A percentile compares a stretch with the other conserved stretches of the same genome.
These are phyloP conservation scores for Eucalyptus pauciflora DNA, from an alignment of 345 rosid species.

Conservation along the genomic window DNA sequence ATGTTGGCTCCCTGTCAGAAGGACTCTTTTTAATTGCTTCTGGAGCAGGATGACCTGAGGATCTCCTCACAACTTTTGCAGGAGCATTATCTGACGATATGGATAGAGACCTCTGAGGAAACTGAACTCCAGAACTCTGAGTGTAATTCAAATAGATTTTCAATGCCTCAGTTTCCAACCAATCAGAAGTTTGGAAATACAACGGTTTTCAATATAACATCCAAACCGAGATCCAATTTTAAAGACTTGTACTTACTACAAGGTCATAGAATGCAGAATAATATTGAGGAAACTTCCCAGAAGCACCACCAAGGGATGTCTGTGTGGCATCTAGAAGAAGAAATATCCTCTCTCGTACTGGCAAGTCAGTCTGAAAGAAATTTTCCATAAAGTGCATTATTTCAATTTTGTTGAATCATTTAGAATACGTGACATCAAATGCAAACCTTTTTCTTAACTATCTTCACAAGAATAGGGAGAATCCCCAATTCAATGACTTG, in stretches of 20 bases:
- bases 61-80: slow-evolving; percentile 9
- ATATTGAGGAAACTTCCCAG: slow-evolving; percentile 89
- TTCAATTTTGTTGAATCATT: neutral
- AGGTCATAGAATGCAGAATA: slow-evolving; percentile 76
- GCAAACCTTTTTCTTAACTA: slow-evolving; percentile 92
- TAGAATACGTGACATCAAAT: neutral
- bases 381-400: neutral
- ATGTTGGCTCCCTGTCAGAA: slow-evolving; percentile 49
- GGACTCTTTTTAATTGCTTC: slow-evolving; percentile 28
- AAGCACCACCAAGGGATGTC: slow-evolving; percentile 86
- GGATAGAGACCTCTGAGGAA: slow-evolving; percentile 49
- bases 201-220: neutral
- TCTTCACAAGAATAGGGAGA: slow-evolving; percentile 76
- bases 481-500: slow-evolving; percentile 69
- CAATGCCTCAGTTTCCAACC: neutral
- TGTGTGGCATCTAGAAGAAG: slow-evolving; percentile 97
- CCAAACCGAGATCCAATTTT: neutral
- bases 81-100: slow-evolving; percentile 10
- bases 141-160: neutral
- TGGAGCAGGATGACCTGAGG: slow-evolving; percentile 11
- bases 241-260: slow-evolving; percentile 56
- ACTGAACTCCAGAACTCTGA: slow-evolving; percentile 88
- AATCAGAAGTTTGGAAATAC: neutral
- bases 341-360: slow-evolving; percentile 86
- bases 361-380: slow-evolving; percentile 60